Evolutionary conservation across 441 rosid genomes (phyloP).

Genomic region (Populus hybrid): DNA sequence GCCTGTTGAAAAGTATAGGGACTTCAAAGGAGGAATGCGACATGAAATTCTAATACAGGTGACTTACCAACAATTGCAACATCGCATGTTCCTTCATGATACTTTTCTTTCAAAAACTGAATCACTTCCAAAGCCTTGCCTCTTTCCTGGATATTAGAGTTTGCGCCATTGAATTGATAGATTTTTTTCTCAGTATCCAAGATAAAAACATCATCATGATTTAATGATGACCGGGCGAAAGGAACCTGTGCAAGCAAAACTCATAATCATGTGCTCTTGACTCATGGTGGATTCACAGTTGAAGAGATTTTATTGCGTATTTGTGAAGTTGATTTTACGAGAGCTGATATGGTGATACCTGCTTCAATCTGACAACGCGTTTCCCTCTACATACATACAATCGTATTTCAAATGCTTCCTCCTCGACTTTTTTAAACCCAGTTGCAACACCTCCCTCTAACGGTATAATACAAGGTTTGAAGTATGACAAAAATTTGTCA

Average conservation of each 20-base stretch:
- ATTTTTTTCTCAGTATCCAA: constrained; percentile 80
- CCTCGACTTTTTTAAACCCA: constrained; percentile 84
- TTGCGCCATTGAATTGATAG: constrained; percentile 97
- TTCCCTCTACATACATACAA: constrained; percentile 89
- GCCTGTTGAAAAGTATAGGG: no score
- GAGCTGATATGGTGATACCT: constrained; percentile 45
- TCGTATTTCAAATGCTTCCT: constrained; percentile 84
- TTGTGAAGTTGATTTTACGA: constrained; percentile 9
- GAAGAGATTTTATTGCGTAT: constrained; percentile 17
- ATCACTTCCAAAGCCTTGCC: constrained; percentile 97
- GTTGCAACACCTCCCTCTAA: constrained; percentile 96
- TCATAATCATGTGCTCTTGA: constrained; percentile 17
- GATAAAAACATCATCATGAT: constrained; percentile 98
- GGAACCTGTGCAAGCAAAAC: constrained; percentile 62
- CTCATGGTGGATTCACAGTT: constrained; percentile 14
- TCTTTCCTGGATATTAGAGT: constrained; percentile 97
- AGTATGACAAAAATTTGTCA: constrained; percentile 92
- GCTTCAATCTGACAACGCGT: constrained; percentile 86
- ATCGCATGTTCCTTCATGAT: no score
- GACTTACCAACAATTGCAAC: no score
- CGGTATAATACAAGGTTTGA: constrained; percentile 95
- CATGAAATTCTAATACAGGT: no score
- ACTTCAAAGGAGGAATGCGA: no score
- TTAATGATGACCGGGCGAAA: constrained; percentile 85
- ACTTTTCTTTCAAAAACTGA: no score